Base-by-base conservation (phyloP, 1,139 yeast species). In the Lodderomyces pseudojiufengensis region DNA sequence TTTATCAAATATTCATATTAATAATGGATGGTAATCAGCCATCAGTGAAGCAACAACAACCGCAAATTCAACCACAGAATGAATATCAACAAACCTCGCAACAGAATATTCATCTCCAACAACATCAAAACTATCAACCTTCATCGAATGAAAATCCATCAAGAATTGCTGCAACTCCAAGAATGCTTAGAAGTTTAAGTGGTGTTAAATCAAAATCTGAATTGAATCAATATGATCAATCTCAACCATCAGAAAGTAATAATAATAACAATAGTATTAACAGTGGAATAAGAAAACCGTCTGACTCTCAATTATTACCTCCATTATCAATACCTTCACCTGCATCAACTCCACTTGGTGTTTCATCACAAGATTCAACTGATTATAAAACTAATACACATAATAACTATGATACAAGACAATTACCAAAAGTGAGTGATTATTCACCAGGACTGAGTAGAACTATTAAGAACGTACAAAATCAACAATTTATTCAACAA, bases 151-250 rank as follows among this genome's bases (percentile, higher is more conserved):
- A 24, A n/a, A 12, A 12, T 12, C 26, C 35, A 16, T 14, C 36
- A 4, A 18, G 46, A 41, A 18, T 70, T 62, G 36, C 88, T 87
- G 90, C 90, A 3, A 81, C 90, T 1, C 84, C 88, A n/a, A 63
- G 90, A 49, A 83, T 83, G 92, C 63, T 83, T 48, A 68, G 87
- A 43, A 77, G 76, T 47, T 72, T 70, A 9, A 66, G 70, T 44
- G 67, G 70, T 27, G 45, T 62, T 40, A 60, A 55, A 35, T 31
- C 48, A 12, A 36, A 36, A 29, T 26, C 44, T 9, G 48, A 45
- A 11, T 25, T 43, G 22, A 18, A 18, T 18, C 20, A 18, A 18
- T 18, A 5, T 18, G 20, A 18, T 18, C 20, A 34, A 35, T 24
- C 32, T 18, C 20, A 34, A 35, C 24, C 32, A 35, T 23, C 11